These are phyloP conservation scores for Neurospora pannonica DNA, from an alignment of 495 filamentous ascomycete species.

Conservation along the genomic window DNA sequence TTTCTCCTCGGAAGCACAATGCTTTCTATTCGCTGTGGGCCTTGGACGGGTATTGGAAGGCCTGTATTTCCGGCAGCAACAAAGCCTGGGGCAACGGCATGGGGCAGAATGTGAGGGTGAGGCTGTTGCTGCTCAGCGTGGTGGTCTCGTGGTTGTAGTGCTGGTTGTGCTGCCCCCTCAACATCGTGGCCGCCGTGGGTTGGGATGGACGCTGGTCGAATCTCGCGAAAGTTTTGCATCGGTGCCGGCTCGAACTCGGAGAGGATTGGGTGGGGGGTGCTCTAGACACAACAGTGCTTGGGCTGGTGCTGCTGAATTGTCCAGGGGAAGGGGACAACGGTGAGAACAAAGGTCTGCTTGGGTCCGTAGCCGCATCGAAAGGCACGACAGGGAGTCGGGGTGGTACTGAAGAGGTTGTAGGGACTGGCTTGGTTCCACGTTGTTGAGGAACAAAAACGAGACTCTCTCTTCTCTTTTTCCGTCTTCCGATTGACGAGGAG, in stretches of 20 bases:
- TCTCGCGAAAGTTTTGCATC: neutral
- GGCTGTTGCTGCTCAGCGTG: neutral
- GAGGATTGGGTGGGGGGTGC: neutral
- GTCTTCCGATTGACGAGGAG: neutral
- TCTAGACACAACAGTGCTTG: neutral
- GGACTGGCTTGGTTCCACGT: neutral
- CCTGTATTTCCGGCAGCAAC: neutral
- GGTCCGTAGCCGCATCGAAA: neutral
- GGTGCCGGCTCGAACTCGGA: neutral
- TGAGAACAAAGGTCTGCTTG: neutral
- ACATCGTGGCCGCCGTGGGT: neutral
- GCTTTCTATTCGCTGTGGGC: neutral
- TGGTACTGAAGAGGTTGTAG: neutral
- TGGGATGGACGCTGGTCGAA: neutral
- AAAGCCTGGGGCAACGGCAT: neutral
- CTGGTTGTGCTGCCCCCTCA: neutral
- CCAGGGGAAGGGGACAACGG: neutral
- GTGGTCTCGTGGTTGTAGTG: neutral
- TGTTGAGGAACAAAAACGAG: neutral
- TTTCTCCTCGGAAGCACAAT: neutral
- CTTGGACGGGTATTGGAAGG: neutral
- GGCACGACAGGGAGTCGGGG: neutral
- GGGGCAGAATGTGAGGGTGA: neutral
- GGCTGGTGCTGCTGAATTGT: neutral
- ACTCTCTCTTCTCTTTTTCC: neutral